Base-by-base conservation (phyloP, 192 early-diverging fungal species). In the Coemansia sp. region DNA sequence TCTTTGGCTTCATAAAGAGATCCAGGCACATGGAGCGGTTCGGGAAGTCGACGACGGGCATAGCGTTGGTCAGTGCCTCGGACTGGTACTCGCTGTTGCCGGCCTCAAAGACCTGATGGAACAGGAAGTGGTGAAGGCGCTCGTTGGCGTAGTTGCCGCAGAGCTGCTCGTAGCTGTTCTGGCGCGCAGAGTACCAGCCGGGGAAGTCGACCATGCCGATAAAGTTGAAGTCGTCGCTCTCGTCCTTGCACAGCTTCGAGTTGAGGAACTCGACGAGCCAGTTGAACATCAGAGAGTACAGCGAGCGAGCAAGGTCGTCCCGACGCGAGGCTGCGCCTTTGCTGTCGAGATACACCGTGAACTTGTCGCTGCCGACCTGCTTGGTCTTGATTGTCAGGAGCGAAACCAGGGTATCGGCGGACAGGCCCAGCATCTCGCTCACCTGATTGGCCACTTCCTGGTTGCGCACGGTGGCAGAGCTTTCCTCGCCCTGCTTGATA, bases 71-170 rank as follows among this genome's bases (percentile, higher is more conserved):
- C 29, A 89, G 68, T 24, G 85, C 88, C 49, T 92, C 91, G 29
- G 65, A 55, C 0, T 71, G 78, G 60, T 87, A 88, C 36, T 89
- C 85, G 25, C 79, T 67, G 29, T 71, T 81, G 55, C 85, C 85
- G 3, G 80, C 71, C 65, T 93, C 92, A 59, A 93, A 89, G 49
- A 91, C 68, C 46, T 88, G 83, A 35, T 86, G 82, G 45, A 86
- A 75, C 60, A 86, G 71, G 61, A 92, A 92, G 60, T 87, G 82
- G 61, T 93, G 88, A 13, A 95, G 74, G 55, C 93, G 86, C 75
- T 96, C 94, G 75, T 91, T 94, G 56, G 93, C 88, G 67, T 88
- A 93, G 76, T 94, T 94, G 85, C 67, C 88, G 85, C 75, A 94
- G 72, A 67, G 82, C 71, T 77, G 77, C 78, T 82, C 85, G 67